phyloP scores from a whole-genome alignment of 148 eudicot genomes.

The Cornus suecica region DNA sequence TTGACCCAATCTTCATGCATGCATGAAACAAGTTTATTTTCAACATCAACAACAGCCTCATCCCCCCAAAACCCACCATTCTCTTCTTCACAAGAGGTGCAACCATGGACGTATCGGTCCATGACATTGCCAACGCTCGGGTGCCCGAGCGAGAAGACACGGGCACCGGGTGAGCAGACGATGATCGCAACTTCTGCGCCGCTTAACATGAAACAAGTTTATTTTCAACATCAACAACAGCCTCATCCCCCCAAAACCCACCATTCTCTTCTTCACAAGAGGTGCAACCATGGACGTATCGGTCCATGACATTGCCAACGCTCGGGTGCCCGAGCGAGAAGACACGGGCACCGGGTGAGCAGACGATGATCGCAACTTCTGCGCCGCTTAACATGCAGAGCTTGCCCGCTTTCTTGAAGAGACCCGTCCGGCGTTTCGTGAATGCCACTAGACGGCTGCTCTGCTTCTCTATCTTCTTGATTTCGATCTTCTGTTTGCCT shows the following conservation, averaged over 20 bases:
- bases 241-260: too few relatives aligned
- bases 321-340: neutral
- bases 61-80: too few relatives aligned
- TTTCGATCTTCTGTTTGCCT: conserved; percentile 16
- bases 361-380: conserved; percentile 16
- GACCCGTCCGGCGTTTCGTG: conserved; percentile 16
- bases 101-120: too few relatives aligned
- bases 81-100: too few relatives aligned
- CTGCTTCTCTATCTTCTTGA: conserved; percentile 8
- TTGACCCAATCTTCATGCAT: too few relatives aligned
- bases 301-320: neutral
- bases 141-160: neutral
- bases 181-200: conserved; percentile 18
- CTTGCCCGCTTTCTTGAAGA: conserved; percentile 24
- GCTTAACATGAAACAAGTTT: too few relatives aligned
- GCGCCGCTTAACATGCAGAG: conserved; percentile 19
- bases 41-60: too few relatives aligned
- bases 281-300: too few relatives aligned
- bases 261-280: too few relatives aligned
- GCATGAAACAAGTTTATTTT: too few relatives aligned
- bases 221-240: too few relatives aligned
- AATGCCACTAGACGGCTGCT: conserved; percentile 21
- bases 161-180: conserved; percentile 15
- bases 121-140: neutral
- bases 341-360: conserved; percentile 4